Evolutionary conservation across 78 protist species (phyloP).

Genomic region (Dictyostelium firmibasis): DNA sequence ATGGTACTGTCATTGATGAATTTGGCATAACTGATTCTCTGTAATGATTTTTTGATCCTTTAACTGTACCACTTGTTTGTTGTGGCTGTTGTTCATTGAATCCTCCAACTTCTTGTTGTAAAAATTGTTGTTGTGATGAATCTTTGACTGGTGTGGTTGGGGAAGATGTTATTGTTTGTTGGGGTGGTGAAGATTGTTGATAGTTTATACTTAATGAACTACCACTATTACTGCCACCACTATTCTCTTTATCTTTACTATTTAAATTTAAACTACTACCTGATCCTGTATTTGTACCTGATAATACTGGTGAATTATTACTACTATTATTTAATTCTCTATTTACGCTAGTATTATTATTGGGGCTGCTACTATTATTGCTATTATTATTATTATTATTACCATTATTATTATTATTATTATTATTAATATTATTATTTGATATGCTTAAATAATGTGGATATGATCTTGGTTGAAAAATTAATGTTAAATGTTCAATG

Average conservation of each 20-base stretch:
- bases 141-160: conserved; percentile 5
- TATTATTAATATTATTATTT: neutral
- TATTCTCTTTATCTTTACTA: neutral
- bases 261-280: conserved; percentile 3
- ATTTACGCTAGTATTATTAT: neutral
- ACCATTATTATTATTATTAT: neutral
- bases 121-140: neutral
- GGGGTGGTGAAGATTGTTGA: neutral
- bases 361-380: neutral
- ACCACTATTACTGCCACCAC: neutral
- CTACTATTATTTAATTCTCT: neutral
- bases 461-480: conserved; percentile 46
- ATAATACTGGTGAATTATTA: neutral
- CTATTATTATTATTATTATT: neutral
- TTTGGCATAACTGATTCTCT: conserved; percentile 1
- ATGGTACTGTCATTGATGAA: neutral
- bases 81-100: neutral
- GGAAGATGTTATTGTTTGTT: neutral
- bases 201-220: neutral
- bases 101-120: neutral
- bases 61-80: neutral
- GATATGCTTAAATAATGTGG: neutral
- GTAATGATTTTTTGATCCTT: neutral
- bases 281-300: neutral
- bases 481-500: conserved; percentile 47